Evolutionary conservation across 805 yeast species (phyloP).

Genomic region (Blastobotrys robertii): DNA sequence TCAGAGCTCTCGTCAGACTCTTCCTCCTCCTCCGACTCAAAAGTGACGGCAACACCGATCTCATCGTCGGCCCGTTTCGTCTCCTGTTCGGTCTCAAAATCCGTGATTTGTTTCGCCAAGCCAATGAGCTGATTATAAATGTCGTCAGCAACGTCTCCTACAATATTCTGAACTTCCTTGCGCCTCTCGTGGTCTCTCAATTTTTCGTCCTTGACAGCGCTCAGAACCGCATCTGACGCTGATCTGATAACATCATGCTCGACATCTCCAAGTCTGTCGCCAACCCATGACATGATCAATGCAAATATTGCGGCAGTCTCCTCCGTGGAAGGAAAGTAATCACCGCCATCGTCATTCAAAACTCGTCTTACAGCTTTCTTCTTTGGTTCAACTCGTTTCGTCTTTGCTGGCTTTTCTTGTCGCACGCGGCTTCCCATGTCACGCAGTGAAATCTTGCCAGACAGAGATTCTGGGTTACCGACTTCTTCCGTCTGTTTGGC

Average conservation of each 20-base stretch:
- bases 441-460: conserved; percentile 52
- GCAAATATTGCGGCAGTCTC: conserved; percentile 45
- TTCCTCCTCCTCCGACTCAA: conserved; percentile 29
- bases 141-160: conserved; percentile 37
- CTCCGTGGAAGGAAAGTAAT: conserved; percentile 54
- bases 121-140: conserved; percentile 38
- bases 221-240: conserved; percentile 56
- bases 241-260: conserved; percentile 63
- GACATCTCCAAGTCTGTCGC: conserved; percentile 55
- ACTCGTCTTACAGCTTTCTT: not conserved
- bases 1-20: conserved; percentile 21
- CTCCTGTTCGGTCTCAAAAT: conserved; percentile 30
- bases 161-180: conserved; percentile 39
- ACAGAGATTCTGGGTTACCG: conserved; percentile 61
- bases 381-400: conserved; percentile 3
- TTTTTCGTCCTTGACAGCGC: conserved; percentile 40
- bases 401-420: conserved; percentile 7
- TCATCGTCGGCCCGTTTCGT: conserved; percentile 26
- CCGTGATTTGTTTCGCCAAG: conserved; percentile 41
- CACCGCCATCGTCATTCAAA: conserved; percentile 30
- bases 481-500: conserved; percentile 31
- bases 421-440: conserved; percentile 55
- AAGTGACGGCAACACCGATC: conserved; percentile 35
- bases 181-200: conserved; percentile 37
- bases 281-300: conserved; percentile 50